A percentile compares a stretch with the other conserved stretches of the same genome.
Conservation (phyloP, 768 basidiomycete species). For the Pisolithus orientalis region DNA sequence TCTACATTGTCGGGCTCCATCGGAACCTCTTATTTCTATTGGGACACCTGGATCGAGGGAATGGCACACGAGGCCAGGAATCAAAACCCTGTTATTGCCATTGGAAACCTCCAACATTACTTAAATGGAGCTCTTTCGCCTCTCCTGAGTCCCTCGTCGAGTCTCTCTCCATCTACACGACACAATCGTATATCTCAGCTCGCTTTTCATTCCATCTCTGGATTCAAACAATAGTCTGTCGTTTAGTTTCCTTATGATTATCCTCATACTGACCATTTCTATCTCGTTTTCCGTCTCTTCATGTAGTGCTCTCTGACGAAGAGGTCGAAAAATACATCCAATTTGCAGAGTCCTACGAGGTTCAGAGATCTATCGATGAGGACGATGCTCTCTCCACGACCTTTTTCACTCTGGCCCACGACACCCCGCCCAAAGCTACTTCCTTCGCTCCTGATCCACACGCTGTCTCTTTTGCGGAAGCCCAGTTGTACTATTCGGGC, state of each 20-base stretch:
- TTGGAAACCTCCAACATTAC: no score
- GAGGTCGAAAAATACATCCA: neutral
- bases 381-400: neutral
- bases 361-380: neutral
- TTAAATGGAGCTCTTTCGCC: no score
- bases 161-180: no score
- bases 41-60: no score
- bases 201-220: no score
- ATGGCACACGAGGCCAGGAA: no score
- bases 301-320: neutral
- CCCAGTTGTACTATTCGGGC: constrained; percentile 25
- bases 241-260: neutral
- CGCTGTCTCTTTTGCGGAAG: constrained; percentile 11
- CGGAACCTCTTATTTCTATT: no score
- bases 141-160: no score
- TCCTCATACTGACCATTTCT: constrained; percentile 1
- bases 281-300: neutral
- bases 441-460: constrained; percentile 6
- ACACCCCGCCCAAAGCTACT: constrained; percentile 9
- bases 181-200: no score
- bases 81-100: no score
- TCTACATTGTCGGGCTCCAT: no score
- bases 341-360: neutral
- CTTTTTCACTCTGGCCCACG: neutral
- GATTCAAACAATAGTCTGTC: neutral